These are phyloP conservation scores for Brassica balearica DNA, from an alignment of 441 rosid species.

Conservation along the genomic window DNA sequence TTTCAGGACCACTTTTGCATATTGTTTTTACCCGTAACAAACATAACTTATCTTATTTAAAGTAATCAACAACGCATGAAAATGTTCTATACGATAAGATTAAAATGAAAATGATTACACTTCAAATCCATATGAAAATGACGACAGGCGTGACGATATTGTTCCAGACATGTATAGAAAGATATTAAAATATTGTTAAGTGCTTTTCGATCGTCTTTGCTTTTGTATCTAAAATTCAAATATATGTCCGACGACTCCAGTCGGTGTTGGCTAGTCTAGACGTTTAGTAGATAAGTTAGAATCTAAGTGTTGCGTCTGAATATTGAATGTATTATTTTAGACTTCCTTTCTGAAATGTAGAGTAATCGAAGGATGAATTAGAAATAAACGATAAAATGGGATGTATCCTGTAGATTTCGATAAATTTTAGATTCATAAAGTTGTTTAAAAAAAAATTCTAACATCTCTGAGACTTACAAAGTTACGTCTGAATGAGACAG, in stretches of 20 bases:
- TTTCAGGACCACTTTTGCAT: conserved; percentile 43
- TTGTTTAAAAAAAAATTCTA: not conserved
- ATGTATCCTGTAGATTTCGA: not conserved
- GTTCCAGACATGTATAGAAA: conserved; percentile 30
- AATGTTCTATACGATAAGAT: conserved; percentile 35
- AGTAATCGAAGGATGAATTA: not conserved
- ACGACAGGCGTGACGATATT: conserved; percentile 32
- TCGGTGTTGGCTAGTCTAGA: not conserved
- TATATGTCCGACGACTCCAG: conserved; percentile 9
- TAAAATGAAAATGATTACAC: conserved; percentile 37
- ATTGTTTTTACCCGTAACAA: conserved; percentile 19
- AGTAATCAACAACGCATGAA: conserved; percentile 27
- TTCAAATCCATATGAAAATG: conserved; percentile 34
- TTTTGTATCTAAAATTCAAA: not conserved
- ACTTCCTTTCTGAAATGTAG: not conserved
- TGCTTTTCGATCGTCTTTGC: conserved; percentile 22
- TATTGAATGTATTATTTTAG: not conserved
- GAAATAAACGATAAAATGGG: not conserved
- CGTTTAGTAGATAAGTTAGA: conserved; percentile 1
- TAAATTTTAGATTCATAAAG: not conserved
- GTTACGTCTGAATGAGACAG: conserved; percentile 33
- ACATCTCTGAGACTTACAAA: conserved; percentile 14
- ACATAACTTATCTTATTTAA: conserved; percentile 27
- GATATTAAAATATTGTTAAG: conserved; percentile 9
- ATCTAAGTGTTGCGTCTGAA: not conserved